A percentile compares a stretch with the other conserved stretches of the same genome.
Conservation (phyloP, 768 basidiomycete species). For the Clavulina sp. region DNA sequence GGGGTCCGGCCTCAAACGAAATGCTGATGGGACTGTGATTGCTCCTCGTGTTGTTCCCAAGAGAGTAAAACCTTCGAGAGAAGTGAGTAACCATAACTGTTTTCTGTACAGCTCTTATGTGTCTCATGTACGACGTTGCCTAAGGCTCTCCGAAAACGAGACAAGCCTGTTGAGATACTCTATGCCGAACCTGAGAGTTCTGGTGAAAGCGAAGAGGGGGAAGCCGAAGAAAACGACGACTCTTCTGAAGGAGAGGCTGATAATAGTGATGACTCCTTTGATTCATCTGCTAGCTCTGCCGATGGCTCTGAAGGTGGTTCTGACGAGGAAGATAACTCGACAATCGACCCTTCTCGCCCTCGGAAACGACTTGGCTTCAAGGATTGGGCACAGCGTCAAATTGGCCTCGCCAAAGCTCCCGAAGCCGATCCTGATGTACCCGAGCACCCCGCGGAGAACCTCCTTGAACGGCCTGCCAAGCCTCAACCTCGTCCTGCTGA, state of each 20-base stretch:
- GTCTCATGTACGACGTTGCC: background rate
- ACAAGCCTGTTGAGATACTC: background rate
- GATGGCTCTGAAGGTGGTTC: conserved; percentile 24
- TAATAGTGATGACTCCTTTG: conserved; percentile 34
- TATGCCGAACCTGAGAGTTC: background rate
- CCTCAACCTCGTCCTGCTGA: background rate
- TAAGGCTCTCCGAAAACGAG: background rate
- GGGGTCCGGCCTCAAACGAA: conserved; percentile 49
- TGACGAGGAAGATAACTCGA: conserved; percentile 14
- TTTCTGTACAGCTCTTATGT: too few species aligned
- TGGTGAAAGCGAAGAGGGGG: background rate
- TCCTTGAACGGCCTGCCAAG: background rate
- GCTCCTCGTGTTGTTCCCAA: conserved; percentile 31
- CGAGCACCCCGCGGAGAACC: background rate
- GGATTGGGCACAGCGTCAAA: conserved; percentile 73
- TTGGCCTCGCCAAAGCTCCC: conserved; percentile 33
- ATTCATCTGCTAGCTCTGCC: conserved; percentile 54
- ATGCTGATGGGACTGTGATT: conserved; percentile 41
- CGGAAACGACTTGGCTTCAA: conserved; percentile 51
- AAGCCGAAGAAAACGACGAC: background rate
- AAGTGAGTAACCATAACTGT: too few species aligned
- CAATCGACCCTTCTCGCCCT: conserved; percentile 14
- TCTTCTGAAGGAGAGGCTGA: background rate
- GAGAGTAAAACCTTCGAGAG: conserved; percentile 28
- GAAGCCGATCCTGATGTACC: conserved; percentile 15